Base-by-base conservation (phyloP, 2,329 filamentous ascomycete species). In the Penicillium rolfsii region DNA sequence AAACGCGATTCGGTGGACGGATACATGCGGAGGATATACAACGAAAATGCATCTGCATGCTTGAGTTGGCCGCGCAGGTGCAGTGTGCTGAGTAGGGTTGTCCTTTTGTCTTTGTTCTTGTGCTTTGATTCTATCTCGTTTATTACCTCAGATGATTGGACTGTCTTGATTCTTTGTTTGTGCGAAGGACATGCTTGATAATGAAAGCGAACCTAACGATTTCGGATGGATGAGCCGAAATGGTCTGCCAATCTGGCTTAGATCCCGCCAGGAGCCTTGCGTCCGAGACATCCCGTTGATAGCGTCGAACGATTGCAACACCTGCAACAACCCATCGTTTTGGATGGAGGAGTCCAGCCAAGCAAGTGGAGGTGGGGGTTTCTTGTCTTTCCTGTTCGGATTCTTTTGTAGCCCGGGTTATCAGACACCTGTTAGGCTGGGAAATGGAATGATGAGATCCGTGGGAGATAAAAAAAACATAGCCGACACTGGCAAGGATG, bases 191-290 rank as follows among this genome's bases (percentile, higher is more conserved):
- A 12, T 36, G 11, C 35, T 14, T 14, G 35, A 41, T 50, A 49
- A 50, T 50, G 45, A 52, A 58, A 46, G 55, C 40, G 55, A 43
- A 58, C 49, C 57, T 46, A 11, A 61, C 50, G 54, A 59, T 60
- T 30, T 59, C 60, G 61, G 63, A 63, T 55, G 24, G 14, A 41
- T 33, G 16, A 57, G 40, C 60, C 58, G 60, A 59, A 36, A 30
- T 30, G 36, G 43, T 46, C 24, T 57, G 62, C 52, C 43, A 60
- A 58, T 57, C 41, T 52, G 57, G 62, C 57, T 60, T 52, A 58
- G 62, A 63, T 64, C 58, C 58, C 61, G 61, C 60, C 56, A 55
- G 26, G 53, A 50, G 52, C 62, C 60, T 63, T 60, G 56, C 61
- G 55, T 58, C 26, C 60, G 64, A 65, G 64, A 65, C 64, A 65